Conservation (phyloP, 495 filamentous ascomycete species). For the Trichoderma erinaceum region DNA sequence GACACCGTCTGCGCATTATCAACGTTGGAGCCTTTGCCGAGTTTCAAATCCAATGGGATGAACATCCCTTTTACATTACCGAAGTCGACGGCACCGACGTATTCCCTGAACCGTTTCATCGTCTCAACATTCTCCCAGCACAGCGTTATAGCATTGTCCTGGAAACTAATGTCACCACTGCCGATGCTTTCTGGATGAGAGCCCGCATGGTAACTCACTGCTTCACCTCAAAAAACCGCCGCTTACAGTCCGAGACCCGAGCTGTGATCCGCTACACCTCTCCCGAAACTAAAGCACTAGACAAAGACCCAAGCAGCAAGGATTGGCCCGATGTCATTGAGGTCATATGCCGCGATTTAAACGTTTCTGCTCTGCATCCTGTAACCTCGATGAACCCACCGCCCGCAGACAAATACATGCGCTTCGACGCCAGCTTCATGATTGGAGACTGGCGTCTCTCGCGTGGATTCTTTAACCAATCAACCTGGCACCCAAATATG, state of each 20-base stretch:
- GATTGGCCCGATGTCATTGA: conserved; percentile 17
- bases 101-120: conserved; percentile 19
- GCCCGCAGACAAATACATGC: conserved; percentile 14
- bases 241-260: conserved; percentile 30
- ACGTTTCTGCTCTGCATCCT: conserved; percentile 12
- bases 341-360: conserved; percentile 16
- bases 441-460: conserved; percentile 15
- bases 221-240: conserved; percentile 15
- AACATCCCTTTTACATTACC: conserved; percentile 39
- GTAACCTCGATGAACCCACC: neutral
- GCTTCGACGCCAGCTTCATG: conserved; percentile 18
- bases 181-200: conserved; percentile 25
- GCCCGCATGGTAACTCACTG: conserved; percentile 29
- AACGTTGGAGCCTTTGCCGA: conserved; percentile 55
- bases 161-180: conserved; percentile 31
- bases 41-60: conserved; percentile 50
- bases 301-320: neutral
- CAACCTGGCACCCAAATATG: neutral
- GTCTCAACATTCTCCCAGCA: conserved; percentile 40
- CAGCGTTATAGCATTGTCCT: conserved; percentile 53
- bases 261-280: conserved; percentile 1
- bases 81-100: conserved; percentile 40
- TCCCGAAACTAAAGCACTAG: neutral
- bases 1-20: conserved; percentile 57
- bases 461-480: conserved; percentile 2